Base-by-base conservation (phyloP, 164 flowering plant species). In the Berberis vulgaris region DNA sequence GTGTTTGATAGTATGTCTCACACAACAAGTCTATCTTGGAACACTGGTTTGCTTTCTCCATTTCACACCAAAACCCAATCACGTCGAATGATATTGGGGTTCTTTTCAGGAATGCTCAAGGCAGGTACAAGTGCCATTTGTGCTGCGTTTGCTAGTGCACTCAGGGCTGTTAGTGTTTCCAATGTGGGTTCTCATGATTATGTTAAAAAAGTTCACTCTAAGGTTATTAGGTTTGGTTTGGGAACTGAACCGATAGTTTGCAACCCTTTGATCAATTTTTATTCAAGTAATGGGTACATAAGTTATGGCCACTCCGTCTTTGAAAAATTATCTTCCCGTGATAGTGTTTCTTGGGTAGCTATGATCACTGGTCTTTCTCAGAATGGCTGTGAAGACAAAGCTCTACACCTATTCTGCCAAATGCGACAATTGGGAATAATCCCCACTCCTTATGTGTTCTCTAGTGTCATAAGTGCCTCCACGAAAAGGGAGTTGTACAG, bases 131-230 rank as follows among this genome's bases (percentile, higher is more conserved):
- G 11, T 45, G 71, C 71, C 12, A 60, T 69, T 45, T 6, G 39
- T 4, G 10, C 54, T 11, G 66, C 75, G 11, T 69, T 75, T 45
- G 60, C 73, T 6, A 41, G 54, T 40, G 72, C 64, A 40, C 42
- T 75, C 41, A 75, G 67, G 70, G 75, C 73, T 41, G 69, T 70
- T 39, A 65, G 65, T 54, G 65, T 45, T 54, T 52, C 62, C 7
- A 57, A 43, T 55, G 40, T 49, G 3, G 56, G 49, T 57, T 57
- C 69, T 44, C 41, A 2, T 26, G 26, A 26, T 5, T 69, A 9
- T 43, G 63, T 72, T 7, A n/a, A 43, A 58, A 12, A 58, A 10
- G 13, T 58, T 43, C 61, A 58, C 45, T 42, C 61, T 41, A 58
- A 58, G 61, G 11, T 58, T 58, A 8, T 58, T 41, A 44, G 13